A percentile compares a stretch with the other conserved stretches of the same genome.
Evolutionary conservation across 2,329 filamentous ascomycete species (phyloP).

Genomic region (Fusarium verrucosum): DNA sequence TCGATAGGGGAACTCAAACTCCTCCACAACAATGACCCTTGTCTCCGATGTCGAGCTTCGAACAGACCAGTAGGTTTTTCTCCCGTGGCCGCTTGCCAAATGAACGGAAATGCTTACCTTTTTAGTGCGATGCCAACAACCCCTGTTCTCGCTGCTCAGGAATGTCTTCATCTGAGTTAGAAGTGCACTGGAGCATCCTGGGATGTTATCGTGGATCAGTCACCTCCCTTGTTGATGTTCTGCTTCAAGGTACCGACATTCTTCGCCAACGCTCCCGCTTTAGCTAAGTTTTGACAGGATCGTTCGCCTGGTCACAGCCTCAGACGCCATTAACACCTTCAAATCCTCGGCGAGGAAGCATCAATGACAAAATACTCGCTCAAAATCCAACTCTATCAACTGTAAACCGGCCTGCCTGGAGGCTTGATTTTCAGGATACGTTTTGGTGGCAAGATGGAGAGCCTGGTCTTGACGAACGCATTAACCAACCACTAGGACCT

Average conservation of each 20-base stretch:
- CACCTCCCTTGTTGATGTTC: conserved; percentile 57
- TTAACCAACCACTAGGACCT: conserved; percentile 18
- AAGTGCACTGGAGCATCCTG: conserved; percentile 59
- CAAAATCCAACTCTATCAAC: conserved; percentile 55
- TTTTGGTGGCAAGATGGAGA: conserved; percentile 67
- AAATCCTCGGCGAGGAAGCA: conserved; percentile 57
- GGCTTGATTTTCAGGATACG: conserved; percentile 63
- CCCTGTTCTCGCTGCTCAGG: conserved; percentile 60
- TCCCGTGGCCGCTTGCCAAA: background rate
- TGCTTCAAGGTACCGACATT: conserved; percentile 58
- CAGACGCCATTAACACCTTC: conserved; percentile 63
- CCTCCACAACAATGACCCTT: conserved; percentile 58
- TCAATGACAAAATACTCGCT: conserved; percentile 63
- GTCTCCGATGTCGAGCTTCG: conserved; percentile 61
- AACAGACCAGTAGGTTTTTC: conserved; percentile 55
- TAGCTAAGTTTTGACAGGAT: conserved; percentile 48
- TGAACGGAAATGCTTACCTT: conserved; percentile 18
- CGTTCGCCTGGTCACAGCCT: conserved; percentile 58
- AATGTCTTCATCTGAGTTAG: conserved; percentile 48
- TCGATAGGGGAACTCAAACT: conserved; percentile 66
- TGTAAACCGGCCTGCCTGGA: conserved; percentile 53
- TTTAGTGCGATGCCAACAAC: conserved; percentile 62
- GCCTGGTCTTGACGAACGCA: conserved; percentile 48
- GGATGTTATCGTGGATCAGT: conserved; percentile 63
- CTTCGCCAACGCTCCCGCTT: background rate